A percentile compares a stretch with the other conserved stretches of the same genome.
Conservation (phyloP, 2,329 filamentous ascomycete genomes). For the Pseudogymnoascus sp. region DNA sequence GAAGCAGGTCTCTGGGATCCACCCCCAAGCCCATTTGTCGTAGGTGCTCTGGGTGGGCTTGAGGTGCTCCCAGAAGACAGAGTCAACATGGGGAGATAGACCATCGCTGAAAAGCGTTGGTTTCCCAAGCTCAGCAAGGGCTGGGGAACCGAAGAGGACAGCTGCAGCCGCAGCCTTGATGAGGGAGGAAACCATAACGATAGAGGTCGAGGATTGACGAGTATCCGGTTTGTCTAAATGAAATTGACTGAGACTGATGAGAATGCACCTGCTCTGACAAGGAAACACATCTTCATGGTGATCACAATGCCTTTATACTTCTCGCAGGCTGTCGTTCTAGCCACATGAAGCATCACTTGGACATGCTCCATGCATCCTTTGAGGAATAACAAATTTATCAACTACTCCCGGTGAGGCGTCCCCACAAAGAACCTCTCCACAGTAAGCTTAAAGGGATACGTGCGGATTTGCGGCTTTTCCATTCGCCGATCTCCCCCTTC, state of each 20-base stretch:
- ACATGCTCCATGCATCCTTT: not conserved
- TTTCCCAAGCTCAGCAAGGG: not conserved
- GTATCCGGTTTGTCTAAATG: not conserved
- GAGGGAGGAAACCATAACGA: not conserved
- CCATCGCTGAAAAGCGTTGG: conserved; percentile 7
- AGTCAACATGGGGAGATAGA: conserved; percentile 10
- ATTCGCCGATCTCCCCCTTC: not conserved
- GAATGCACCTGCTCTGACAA: not conserved
- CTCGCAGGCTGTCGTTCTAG: not conserved
- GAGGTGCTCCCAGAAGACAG: conserved; percentile 6
- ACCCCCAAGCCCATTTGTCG: conserved; percentile 11
- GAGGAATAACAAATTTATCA: not conserved
- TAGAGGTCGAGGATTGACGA: not conserved
- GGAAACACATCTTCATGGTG: not conserved
- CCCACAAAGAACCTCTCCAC: not conserved
- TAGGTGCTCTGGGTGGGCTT: not conserved
- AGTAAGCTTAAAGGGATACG: not conserved
- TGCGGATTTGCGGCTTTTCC: not conserved
- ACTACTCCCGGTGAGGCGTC: not conserved
- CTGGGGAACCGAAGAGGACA: not conserved
- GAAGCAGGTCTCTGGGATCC: conserved; percentile 15
- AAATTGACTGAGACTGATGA: not conserved
- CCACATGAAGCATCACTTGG: not conserved
- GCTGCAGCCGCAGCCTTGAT: not conserved
- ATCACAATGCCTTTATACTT: not conserved